phyloP scores from a whole-genome alignment of 805 yeast species.

The Yamadazyma ubonensis region DNA sequence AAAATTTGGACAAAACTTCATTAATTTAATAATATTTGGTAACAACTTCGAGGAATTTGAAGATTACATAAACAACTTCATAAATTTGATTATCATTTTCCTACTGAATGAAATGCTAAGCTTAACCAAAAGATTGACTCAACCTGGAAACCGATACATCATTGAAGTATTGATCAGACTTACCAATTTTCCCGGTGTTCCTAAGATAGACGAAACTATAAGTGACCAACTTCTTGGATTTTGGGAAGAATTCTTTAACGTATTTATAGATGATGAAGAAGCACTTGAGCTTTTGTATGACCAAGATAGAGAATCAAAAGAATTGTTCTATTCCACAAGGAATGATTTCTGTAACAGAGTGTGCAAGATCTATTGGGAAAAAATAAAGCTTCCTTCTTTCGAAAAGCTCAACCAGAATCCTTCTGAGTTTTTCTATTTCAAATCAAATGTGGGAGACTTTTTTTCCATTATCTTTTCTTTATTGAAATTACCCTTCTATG shows the following conservation, averaged over 20 bases:
- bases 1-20: slow-evolving; percentile 45
- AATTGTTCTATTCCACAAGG: slow-evolving; percentile 17
- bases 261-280: slow-evolving; percentile 50
- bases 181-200: slow-evolving; percentile 55
- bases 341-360: slow-evolving; percentile 48
- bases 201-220: slow-evolving; percentile 59
- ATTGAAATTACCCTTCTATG: slow-evolving; percentile 53
- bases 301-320: slow-evolving; percentile 14
- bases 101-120: slow-evolving; percentile 47
- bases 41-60: slow-evolving; percentile 27
- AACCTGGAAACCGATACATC: slow-evolving; percentile 36
- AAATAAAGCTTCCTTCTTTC: slow-evolving; percentile 43
- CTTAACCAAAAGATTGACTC: slow-evolving; percentile 39
- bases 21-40: slow-evolving; percentile 30
- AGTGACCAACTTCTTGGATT: slow-evolving; percentile 54
- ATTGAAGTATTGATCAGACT: slow-evolving; percentile 51
- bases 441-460: slow-evolving; percentile 75
- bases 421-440: slow-evolving; percentile 63
- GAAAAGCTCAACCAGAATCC: slow-evolving; percentile 29
- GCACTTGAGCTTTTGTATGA: slow-evolving; percentile 25
- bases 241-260: slow-evolving; percentile 68
- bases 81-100: slow-evolving; percentile 45
- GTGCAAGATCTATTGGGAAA: slow-evolving; percentile 65
- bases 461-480: slow-evolving; percentile 70
- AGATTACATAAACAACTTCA: slow-evolving; percentile 42